These are phyloP conservation scores for Candida schatavii DNA, from an alignment of 805 yeast genomes.

Conservation along the genomic window DNA sequence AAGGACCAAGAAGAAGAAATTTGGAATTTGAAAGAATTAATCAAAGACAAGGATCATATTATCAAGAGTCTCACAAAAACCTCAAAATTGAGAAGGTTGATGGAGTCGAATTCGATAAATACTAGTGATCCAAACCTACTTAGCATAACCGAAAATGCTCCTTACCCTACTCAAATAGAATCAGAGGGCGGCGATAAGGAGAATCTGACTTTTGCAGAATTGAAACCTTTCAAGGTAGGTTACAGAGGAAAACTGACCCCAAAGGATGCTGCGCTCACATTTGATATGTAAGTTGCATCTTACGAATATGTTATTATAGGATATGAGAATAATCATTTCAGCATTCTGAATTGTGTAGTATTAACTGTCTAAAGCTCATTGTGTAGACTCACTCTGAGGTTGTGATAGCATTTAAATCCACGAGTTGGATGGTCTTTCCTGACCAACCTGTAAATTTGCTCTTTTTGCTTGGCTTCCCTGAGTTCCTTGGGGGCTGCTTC, in stretches of 20 bases:
- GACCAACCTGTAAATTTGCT: conserved; percentile 26
- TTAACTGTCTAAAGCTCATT: too few relatives aligned
- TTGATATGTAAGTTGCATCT: background rate
- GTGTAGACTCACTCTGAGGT: too few relatives aligned
- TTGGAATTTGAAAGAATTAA: conserved; percentile 54
- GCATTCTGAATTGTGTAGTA: too few relatives aligned
- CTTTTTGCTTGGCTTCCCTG: conserved; percentile 18
- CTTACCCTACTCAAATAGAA: background rate
- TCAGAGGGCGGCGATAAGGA: conserved; percentile 4
- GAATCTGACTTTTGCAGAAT: conserved; percentile 3
- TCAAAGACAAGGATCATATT: conserved; percentile 74
- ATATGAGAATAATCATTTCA: too few relatives aligned
- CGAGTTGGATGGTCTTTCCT: conserved; percentile 23
- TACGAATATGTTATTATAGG: too few relatives aligned
- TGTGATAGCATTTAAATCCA: conserved; percentile 14
- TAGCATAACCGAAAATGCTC: background rate
- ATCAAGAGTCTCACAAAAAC: conserved; percentile 71
- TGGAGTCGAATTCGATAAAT: conserved; percentile 29
- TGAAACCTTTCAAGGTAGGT: conserved; percentile 5
- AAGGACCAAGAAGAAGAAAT: conserved; percentile 70
- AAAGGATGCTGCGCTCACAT: background rate
- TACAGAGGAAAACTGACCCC: background rate
- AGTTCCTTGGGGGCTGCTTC: conserved; percentile 15
- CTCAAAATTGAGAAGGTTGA: conserved; percentile 51
- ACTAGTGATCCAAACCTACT: background rate